Conservation (phyloP, 2,329 filamentous ascomycete species). For the Bipolaris bicolor region DNA sequence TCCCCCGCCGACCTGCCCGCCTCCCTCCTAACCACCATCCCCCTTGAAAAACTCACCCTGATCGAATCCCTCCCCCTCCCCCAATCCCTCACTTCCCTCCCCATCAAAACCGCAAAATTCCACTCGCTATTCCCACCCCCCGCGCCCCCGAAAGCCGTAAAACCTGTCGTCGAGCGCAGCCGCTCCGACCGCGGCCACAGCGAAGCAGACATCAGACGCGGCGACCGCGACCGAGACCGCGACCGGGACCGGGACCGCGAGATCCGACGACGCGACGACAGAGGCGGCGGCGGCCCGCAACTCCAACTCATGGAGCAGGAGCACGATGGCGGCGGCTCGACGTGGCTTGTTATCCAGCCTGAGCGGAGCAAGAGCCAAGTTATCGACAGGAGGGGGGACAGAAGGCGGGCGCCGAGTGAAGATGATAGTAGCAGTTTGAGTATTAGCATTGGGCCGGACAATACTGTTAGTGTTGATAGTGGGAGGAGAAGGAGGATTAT, state of each 20-base stretch:
- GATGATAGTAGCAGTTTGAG: slow-evolving; percentile 45
- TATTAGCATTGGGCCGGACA: slow-evolving; percentile 47
- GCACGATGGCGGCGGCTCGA: slow-evolving; percentile 40
- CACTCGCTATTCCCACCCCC: slow-evolving; percentile 41
- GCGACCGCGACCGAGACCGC: slow-evolving; percentile 3
- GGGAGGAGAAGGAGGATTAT: slow-evolving; percentile 41
- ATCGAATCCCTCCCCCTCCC: slow-evolving; percentile 43
- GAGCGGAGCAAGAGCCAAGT: slow-evolving; percentile 44
- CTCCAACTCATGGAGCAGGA: slow-evolving; percentile 48
- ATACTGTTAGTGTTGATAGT: slow-evolving; percentile 48
- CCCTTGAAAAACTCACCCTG: slow-evolving; percentile 42
- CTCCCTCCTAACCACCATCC: slow-evolving; percentile 40
- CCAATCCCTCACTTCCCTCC: slow-evolving; percentile 35
- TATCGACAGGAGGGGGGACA: slow-evolving; percentile 13
- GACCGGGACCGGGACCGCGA: slow-evolving; percentile 11
- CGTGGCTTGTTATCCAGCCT: slow-evolving; percentile 48
- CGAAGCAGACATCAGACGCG: slow-evolving; percentile 8
- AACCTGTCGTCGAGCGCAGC: slow-evolving; percentile 20
- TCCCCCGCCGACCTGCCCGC: slow-evolving; percentile 40
- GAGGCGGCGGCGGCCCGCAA: slow-evolving; percentile 25
- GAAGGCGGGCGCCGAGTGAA: slow-evolving; percentile 32
- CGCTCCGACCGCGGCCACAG: slow-evolving; percentile 20
- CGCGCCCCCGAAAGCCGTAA: slow-evolving; percentile 31
- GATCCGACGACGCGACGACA: slow-evolving; percentile 11
- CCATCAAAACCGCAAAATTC: slow-evolving; percentile 37